Conservation (phyloP, 73 alveolate genomes). For the Tetrahymena thermophila region DNA sequence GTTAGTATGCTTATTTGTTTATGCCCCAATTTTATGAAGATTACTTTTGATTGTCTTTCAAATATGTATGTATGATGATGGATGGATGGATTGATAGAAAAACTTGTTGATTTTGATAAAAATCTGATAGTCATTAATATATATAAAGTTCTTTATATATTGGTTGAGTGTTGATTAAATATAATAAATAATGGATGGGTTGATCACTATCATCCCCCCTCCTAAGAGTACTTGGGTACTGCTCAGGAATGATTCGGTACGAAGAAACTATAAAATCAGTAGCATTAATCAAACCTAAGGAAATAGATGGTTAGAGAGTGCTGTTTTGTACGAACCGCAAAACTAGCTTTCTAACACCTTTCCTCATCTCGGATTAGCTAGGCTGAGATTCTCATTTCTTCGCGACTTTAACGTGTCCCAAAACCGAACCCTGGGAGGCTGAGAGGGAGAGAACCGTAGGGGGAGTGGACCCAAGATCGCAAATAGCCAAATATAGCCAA, state of each 20-base stretch:
- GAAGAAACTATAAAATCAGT: not conserved
- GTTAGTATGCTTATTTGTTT: not conserved
- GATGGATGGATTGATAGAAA: not conserved
- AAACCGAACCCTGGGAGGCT: constrained; percentile 7
- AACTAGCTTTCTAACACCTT: not conserved
- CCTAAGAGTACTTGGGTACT: constrained; percentile 4
- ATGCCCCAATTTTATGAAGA: not conserved
- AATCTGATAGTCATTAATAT: not conserved
- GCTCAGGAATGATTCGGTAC: constrained; percentile 5
- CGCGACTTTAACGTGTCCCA: not conserved
- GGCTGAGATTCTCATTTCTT: not conserved
- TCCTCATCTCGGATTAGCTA: not conserved
- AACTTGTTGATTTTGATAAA: not conserved
- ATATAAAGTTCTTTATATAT: not conserved
- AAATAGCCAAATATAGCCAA: not conserved
- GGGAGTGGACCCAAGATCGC: not conserved
- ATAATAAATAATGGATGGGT: not conserved
- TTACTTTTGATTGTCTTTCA: not conserved
- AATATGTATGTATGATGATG: not conserved
- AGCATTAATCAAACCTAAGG: not conserved
- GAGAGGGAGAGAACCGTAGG: constrained; percentile 3
- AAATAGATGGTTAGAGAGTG: not conserved
- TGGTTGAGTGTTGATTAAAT: not conserved
- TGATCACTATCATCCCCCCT: constrained; percentile 3
- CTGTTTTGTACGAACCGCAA: not conserved